Base-by-base conservation (phyloP, 257 asterid genomes). In the Lycium ferocissimum region DNA sequence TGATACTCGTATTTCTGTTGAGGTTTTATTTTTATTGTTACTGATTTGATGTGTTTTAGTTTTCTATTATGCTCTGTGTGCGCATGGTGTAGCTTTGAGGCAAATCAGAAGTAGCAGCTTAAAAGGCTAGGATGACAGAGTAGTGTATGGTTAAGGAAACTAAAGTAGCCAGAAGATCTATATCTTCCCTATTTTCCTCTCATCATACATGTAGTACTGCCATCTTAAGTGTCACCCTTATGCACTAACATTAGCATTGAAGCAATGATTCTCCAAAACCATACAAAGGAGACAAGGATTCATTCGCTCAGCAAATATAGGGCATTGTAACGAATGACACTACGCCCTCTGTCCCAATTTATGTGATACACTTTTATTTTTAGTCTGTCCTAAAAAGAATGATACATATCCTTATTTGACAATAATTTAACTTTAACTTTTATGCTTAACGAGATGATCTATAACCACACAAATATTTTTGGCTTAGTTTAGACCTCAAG, bases 91-190 rank as follows among this genome's bases (percentile, higher is more conserved):
- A 51, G 63, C 9, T 51, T 26, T 3, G 43, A 11, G 61, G 15
- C 78, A 70, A 75, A 75, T 47, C 35, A 75, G 81, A 49, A 57
- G 35, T 22, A 75, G 20, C 20, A 49, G 54, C 61, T 47, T 2
- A 22, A 22, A 49, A 12, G 61, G 81, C 81, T 53, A 3, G 9
- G 49, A 51, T 49, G 9, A 26, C 63, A 76, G 14, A 76, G 7
- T 51, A 76, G 65, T 51, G 26, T 53, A 51, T 51, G 65, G 82
- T 12, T 26, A 49, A 53, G 15, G 82, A 75, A 75, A 75, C 62
- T 76, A 22, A 22, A 49, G 63, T 22, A 18, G 65, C 33, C 65
- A 59, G 65, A 17, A 18, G 22, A 59, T 17, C 65, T 17, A n/a
- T 59, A 59, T 59, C 65, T 59, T 59, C 20, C 65, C 65, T 18